phyloP scores from a whole-genome alignment of 108 stramenopile species.

The Heterococcus sp. region DNA sequence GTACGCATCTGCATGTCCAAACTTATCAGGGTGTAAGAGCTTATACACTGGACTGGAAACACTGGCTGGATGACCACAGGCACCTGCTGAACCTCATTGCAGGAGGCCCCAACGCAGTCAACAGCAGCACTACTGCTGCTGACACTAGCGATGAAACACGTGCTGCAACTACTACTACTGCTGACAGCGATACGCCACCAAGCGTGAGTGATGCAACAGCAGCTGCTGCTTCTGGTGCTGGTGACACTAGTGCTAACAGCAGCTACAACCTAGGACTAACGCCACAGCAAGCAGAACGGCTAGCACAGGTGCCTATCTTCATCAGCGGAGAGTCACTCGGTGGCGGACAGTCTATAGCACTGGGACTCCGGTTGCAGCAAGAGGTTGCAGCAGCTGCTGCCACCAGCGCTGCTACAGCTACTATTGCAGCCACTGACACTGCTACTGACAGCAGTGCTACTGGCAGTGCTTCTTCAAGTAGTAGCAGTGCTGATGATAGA shows the following conservation, averaged over 20 bases:
- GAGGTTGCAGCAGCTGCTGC: not conserved
- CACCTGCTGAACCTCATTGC: not conserved
- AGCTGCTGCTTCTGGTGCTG: not conserved
- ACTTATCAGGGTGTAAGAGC: slow-evolving; percentile 1
- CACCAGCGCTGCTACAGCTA: too few relatives aligned
- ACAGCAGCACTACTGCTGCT: not conserved
- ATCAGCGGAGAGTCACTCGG: slow-evolving; percentile 27
- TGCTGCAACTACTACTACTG: too few relatives aligned
- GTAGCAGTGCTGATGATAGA: too few relatives aligned
- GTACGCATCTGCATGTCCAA: too few relatives aligned
- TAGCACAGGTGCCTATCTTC: slow-evolving; percentile 11
- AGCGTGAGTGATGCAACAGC: not conserved
- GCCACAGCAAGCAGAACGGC: not conserved
- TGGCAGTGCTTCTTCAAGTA: too few relatives aligned
- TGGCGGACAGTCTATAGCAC: slow-evolving; percentile 10
- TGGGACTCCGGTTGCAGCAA: slow-evolving; percentile 9
- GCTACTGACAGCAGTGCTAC: too few relatives aligned
- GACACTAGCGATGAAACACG: not conserved
- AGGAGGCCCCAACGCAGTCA: not conserved
- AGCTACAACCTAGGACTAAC: not conserved
- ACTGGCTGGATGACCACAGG: slow-evolving; percentile 31
- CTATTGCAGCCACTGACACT: too few relatives aligned
- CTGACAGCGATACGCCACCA: too few relatives aligned
- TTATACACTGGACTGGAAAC: slow-evolving; percentile 1
- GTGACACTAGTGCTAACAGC: not conserved